A percentile compares a stretch with the other conserved stretches of the same genome.
Conservation (phyloP, 768 basidiomycete genomes). For the Cystofilobasidium capitatum region DNA sequence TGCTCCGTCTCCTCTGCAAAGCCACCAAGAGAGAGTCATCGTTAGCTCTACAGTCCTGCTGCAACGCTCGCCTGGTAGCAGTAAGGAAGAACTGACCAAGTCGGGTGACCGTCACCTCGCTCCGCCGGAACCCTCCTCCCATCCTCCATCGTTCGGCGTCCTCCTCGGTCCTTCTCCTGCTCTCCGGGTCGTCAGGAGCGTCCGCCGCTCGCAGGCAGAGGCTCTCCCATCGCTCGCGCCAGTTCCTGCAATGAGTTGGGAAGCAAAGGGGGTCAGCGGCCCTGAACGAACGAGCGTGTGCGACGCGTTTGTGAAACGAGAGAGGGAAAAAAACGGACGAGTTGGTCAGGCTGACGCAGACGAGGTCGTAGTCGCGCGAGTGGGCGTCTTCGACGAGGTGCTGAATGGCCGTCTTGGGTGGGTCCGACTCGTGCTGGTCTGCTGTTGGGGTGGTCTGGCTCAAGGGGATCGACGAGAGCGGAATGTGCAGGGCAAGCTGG, state of each 20-base stretch:
- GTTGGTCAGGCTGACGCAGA: slow-evolving; percentile 26
- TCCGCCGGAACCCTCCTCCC: slow-evolving; percentile 62
- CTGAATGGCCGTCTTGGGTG: slow-evolving; percentile 24
- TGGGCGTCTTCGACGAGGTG: slow-evolving; percentile 21
- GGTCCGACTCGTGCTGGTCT: not conserved
- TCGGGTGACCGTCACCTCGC: slow-evolving; percentile 80
- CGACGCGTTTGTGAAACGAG: no score
- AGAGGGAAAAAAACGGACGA: slow-evolving; percentile 7
- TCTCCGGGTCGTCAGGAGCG: slow-evolving; percentile 38
- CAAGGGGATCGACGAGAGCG: slow-evolving; percentile 15
- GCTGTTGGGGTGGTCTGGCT: not conserved
- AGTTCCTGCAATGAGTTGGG: slow-evolving; percentile 41
- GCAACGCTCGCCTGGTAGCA: not conserved
- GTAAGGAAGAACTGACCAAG: slow-evolving; percentile 57
- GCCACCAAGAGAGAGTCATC: not conserved
- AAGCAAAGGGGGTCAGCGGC: not conserved
- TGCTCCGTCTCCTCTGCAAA: slow-evolving; percentile 40
- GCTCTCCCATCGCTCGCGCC: slow-evolving; percentile 76
- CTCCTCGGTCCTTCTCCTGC: slow-evolving; percentile 39
- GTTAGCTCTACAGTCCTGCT: not conserved
- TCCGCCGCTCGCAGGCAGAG: slow-evolving; percentile 57
- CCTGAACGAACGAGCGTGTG: not conserved
- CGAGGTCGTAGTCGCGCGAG: slow-evolving; percentile 23
- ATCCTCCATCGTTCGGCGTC: slow-evolving; percentile 80
- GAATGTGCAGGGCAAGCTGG: slow-evolving; percentile 27